Base-by-base conservation (phyloP, 2,329 filamentous ascomycete genomes). In the Epichloe gansuensis region DNA sequence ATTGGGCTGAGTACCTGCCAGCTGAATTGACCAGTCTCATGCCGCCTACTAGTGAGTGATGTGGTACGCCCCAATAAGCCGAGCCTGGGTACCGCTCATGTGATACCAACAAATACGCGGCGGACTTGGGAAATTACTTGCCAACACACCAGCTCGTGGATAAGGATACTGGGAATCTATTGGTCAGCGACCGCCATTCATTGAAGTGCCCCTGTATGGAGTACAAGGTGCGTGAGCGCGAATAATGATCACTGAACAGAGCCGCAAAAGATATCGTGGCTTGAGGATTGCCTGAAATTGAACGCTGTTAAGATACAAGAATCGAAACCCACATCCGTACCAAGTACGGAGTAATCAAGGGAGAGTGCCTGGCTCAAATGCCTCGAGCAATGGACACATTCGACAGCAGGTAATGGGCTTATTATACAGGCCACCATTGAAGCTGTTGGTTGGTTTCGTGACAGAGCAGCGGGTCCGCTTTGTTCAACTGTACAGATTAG, bases 111-210 rank as follows among this genome's bases (percentile, higher is more conserved):
- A 9, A 49, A 39, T 41, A 46, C 48, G 49, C 47, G 52, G 35
- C 46, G 25, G 34, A 45, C 7, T 38, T 34, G 52, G 48, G 52
- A 54, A 51, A 53, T 53, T 53, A 46, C 41, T 50, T 21, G 31
- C 48, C 21, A 23, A 34, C 41, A 35, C 17, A 48, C 21, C 38
- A 23, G 50, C 34, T 21, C 44, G 50, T 47, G 44, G 44, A 43
- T 44, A 39, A 23, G 38, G 17, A 37, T 9, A 11, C 28, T 37
- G 35, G 46, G 17, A 6, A 25, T 23, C 23, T 31, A 52, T 52
- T 52, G 46, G 51, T 15, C 42, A 6, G 41, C 35, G 23, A 48
- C 25, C 34, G 13, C 39, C 45, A 39, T 42, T 41, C 49, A 34
- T 46, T 21, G 17, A 21, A 21, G 17, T 21, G 17, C 17, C 17